Evolutionary conservation across 129 eudicot species (phyloP), one percentile per base, ranked within the genome.

Genomic region (Chrysanthemum lavandulifolium): DNA sequence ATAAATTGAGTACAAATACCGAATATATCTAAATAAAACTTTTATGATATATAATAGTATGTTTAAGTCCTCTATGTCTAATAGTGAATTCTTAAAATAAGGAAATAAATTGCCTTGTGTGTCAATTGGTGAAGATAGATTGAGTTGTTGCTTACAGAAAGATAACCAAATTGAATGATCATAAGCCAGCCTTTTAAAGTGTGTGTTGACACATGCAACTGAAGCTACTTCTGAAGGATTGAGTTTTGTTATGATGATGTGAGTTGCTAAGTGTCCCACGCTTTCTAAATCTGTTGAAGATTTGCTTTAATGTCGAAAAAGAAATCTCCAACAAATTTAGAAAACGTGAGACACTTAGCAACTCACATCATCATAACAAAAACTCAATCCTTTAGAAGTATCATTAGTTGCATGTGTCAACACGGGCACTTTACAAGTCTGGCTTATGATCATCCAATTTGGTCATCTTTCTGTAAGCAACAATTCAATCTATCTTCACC

Each of bases 401-500:
- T 86, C 87, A n/a, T 31, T 84, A 6, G 76, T 83, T 0, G 82
- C 77, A 5, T 80, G 94, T 67, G 81, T 87, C 57, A 73, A 71
- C 75, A 55, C 21, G 21, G 21, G 21, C 81, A 77, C 48, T 87
- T 82, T 55, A 79, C 76, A 2, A 77, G 9, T 19, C 83, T 84
- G 90, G 89, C 88, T 16, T 82, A 84, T 49, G 96, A 87, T 31
- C 92, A 86, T 15, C 71, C 84, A 19, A 77, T 87, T 0, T 87
- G 94, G 96, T 79, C 91, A 4, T 50, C 65, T 25, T 78, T 84
- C 68, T 87, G 86, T 74, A 69, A 81, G 61, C 75, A 76, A 47
- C 87, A 90, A 16, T 94, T 90, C 49, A 10, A 56, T 2, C 80
- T 90, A 25, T 19, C 82, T 23, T 84, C 87, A 3, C 96, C 94